phyloP scores from a whole-genome alignment of 805 yeast species.

The Yamadazyma nakazawae region DNA sequence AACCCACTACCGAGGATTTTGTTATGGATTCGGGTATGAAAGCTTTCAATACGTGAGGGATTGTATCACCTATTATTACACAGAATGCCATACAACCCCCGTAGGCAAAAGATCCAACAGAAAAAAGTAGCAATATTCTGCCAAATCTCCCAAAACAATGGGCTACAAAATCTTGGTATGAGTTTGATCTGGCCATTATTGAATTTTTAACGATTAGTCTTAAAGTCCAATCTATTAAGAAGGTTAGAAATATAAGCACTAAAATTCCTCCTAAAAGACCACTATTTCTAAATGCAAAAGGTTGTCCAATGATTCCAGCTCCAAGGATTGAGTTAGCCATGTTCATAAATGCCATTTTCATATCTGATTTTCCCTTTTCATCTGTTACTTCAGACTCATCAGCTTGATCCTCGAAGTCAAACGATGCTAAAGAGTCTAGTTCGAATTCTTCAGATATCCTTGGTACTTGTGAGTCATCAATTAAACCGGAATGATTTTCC shows the following conservation, averaged over 20 bases:
- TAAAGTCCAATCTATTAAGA: constrained; percentile 84
- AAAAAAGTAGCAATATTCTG: constrained; percentile 57
- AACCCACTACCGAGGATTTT: constrained; percentile 21
- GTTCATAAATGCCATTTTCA: constrained; percentile 92
- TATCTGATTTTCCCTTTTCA: constrained; percentile 33
- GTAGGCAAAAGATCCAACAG: constrained; percentile 87
- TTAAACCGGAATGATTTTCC: neutral
- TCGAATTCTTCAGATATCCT: constrained; percentile 17
- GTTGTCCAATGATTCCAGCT: constrained; percentile 94
- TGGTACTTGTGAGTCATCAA: neutral
- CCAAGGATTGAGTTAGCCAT: constrained; percentile 95
- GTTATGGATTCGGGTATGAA: constrained; percentile 50
- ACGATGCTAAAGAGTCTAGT: constrained; percentile 17
- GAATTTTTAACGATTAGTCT: constrained; percentile 79
- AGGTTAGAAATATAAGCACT: constrained; percentile 55
- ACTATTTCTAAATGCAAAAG: constrained; percentile 77
- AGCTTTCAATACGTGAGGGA: constrained; percentile 81
- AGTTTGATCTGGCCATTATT: constrained; percentile 66
- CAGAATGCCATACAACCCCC: constrained; percentile 95
- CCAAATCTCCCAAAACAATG: constrained; percentile 78
- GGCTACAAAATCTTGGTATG: constrained; percentile 83
- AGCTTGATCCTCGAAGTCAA: constrained; percentile 13
- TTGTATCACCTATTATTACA: constrained; percentile 90
- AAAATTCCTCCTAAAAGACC: constrained; percentile 76
- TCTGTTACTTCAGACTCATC: neutral